A percentile compares a stretch with the other conserved stretches of the same genome.
phyloP scores from a whole-genome alignment of 2,329 filamentous ascomycete species.

The Fusarium oligoseptatum region DNA sequence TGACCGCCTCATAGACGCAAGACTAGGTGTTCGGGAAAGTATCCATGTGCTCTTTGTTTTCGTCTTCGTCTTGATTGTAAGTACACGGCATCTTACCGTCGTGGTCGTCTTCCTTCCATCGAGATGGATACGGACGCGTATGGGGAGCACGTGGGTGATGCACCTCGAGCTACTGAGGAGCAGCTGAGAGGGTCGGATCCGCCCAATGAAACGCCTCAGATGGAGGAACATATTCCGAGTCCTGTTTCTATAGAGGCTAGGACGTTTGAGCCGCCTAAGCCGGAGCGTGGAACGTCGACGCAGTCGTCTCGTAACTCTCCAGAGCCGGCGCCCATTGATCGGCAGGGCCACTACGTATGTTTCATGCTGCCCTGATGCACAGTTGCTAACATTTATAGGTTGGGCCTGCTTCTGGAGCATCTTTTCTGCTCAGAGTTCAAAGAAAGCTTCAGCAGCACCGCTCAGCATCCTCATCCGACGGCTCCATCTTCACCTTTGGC shows the following conservation, averaged over 20 bases:
- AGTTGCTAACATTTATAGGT: slow-evolving; percentile 23
- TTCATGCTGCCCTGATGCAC: neutral
- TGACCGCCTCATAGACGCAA: slow-evolving; percentile 35
- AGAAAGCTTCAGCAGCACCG: slow-evolving; percentile 52
- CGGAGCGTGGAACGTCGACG: neutral
- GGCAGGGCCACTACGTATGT: slow-evolving; percentile 29
- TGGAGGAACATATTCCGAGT: slow-evolving; percentile 27
- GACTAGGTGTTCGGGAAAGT: slow-evolving; percentile 44
- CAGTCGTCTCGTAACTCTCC: slow-evolving; percentile 39
- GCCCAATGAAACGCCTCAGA: neutral
- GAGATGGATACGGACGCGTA: slow-evolving; percentile 33
- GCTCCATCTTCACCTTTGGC: slow-evolving; percentile 62
- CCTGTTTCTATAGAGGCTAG: slow-evolving; percentile 23
- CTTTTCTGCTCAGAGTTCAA: slow-evolving; percentile 39
- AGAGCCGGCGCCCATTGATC: slow-evolving; percentile 29
- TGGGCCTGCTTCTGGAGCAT: slow-evolving; percentile 36
- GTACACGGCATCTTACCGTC: slow-evolving; percentile 41
- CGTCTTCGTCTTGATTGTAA: slow-evolving; percentile 41
- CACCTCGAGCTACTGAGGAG: slow-evolving; percentile 2
- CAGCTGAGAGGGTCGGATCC: slow-evolving; percentile 6
- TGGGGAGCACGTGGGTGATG: neutral
- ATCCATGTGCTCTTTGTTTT: slow-evolving; percentile 40
- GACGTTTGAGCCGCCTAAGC: slow-evolving; percentile 9
- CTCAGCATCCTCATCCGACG: slow-evolving; percentile 54
- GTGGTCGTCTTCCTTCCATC: slow-evolving; percentile 42